Evolutionary conservation across 352 stramenopile genomes (phyloP).

Genomic region (Phytophthora litchii): DNA sequence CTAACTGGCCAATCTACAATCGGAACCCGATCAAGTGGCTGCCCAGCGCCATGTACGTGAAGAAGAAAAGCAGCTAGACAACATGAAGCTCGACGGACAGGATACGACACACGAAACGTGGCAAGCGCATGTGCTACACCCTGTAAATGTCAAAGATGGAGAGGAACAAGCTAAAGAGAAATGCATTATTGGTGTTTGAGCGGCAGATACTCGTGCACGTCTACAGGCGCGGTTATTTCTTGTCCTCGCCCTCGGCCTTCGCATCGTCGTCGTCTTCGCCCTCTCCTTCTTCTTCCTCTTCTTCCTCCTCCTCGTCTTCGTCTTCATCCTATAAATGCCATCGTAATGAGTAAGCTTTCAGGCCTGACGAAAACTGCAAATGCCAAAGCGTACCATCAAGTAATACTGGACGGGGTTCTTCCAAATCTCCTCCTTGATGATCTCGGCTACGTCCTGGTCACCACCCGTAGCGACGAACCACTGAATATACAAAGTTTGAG

Average conservation of each 20-base stretch:
- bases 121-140: too few relatives aligned
- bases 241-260: slow-evolving; percentile 32
- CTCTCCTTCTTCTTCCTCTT: slow-evolving; percentile 42
- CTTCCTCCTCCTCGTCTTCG: slow-evolving; percentile 49
- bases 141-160: background rate
- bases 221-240: slow-evolving; percentile 30
- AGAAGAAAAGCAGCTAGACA: slow-evolving; percentile 47
- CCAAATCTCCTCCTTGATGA: slow-evolving; percentile 85
- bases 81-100: background rate
- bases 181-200: slow-evolving; percentile 16
- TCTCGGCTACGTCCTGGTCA: slow-evolving; percentile 66
- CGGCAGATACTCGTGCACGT: background rate
- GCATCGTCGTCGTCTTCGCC: slow-evolving; percentile 29
- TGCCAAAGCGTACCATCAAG: slow-evolving; percentile 33
- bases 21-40: slow-evolving; percentile 84
- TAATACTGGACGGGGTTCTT: slow-evolving; percentile 76
- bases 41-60: slow-evolving; percentile 77
- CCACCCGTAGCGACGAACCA: slow-evolving; percentile 64
- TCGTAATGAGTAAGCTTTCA: slow-evolving; percentile 3
- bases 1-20: slow-evolving; percentile 88
- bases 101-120: background rate
- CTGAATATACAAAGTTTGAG: slow-evolving; percentile 26
- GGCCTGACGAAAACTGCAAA: background rate
- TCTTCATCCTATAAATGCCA: slow-evolving; percentile 41
- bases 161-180: slow-evolving; percentile 14